Evolutionary conservation across 163 green algal species (phyloP), one percentile per base, ranked within the genome.

Genomic region (Trebouxia gelatinosa): DNA sequence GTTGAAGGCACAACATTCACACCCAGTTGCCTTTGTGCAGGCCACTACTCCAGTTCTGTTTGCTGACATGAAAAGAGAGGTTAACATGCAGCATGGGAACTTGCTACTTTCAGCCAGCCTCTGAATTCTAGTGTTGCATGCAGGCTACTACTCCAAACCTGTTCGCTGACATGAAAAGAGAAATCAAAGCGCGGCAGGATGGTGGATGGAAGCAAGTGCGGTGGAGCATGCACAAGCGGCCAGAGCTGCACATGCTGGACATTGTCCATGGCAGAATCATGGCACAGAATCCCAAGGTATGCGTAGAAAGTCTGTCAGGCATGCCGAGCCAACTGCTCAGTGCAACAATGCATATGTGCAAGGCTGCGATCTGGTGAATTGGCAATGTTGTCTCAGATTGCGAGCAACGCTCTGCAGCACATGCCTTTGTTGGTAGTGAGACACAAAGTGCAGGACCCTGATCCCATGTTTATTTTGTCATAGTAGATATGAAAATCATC

Each of bases 191-290:
- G 48, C 79, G 87, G 29, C 81, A 87, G 76, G 83, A 87, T 3
- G 85, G 78, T 11, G 83, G 81, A 13, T 90, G 85, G 87, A 46
- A 68, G 6, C 48, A 79, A 19, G 83, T 90, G 48, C 64, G 79
- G 17, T 91, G 87, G 87, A 68, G 67, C 6, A 51, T 91, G 50
- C 46, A 38, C 2, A 31, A 84, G 48, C 40, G 74, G 35, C 79
- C 61, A 21, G n/a, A 9, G 26, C 76, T 82, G 16, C 65, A 70
- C 2, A 37, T 85, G 38, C 16, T 87, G 61, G 71, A 85, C 26
- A 48, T 87, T 3, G 75, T 90, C 21, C 84, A 88, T 23, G 86
- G 75, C n/a, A 79, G 86, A 32, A 74, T 90, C 21, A 85, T 90
- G 37, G 70, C 80, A 43, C 37, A 81, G 1, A 77, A 89, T 23